Percentiles rank a stretch among this genome's conserved stretches.
These are phyloP conservation scores for Candida ulmi DNA, from an alignment of 805 yeast genomes.

Conservation along the genomic window DNA sequence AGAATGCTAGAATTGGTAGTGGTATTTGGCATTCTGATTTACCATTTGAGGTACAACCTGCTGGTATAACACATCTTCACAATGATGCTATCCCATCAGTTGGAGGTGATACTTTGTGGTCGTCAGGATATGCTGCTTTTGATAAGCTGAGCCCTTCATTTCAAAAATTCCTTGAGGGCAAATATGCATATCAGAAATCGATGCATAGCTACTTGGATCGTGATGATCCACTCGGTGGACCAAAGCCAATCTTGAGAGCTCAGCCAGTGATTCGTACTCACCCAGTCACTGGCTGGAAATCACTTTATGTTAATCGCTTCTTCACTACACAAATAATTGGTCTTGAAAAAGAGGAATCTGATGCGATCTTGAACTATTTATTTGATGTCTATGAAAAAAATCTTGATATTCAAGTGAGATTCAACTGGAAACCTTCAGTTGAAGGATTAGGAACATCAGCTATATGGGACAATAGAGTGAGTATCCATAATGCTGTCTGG, in stretches of 20 bases:
- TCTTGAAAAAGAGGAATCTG: slow-evolving; percentile 42
- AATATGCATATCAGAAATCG: slow-evolving; percentile 38
- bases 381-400: slow-evolving; percentile 40
- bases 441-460: slow-evolving; percentile 42
- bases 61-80: slow-evolving; percentile 48
- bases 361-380: slow-evolving; percentile 38
- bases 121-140: slow-evolving; percentile 51
- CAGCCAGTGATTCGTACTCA: slow-evolving; percentile 57
- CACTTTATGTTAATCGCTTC: slow-evolving; percentile 44
- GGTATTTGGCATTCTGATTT: slow-evolving; percentile 54
- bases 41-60: slow-evolving; percentile 49
- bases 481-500: slow-evolving; percentile 45
- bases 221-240: slow-evolving; percentile 39
- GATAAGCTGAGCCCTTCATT: slow-evolving; percentile 49
- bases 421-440: slow-evolving; percentile 48
- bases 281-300: slow-evolving; percentile 60
- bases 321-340: slow-evolving; percentile 46
- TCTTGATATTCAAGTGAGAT: slow-evolving; percentile 50
- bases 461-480: slow-evolving; percentile 55
- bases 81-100: slow-evolving; percentile 40
- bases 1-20: no score
- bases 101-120: slow-evolving; percentile 54
- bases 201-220: slow-evolving; percentile 35
- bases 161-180: slow-evolving; percentile 47
- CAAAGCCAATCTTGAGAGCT: slow-evolving; percentile 41